phyloP scores from a whole-genome alignment of 306 rosid genomes.

The Potentilla sterilis region DNA sequence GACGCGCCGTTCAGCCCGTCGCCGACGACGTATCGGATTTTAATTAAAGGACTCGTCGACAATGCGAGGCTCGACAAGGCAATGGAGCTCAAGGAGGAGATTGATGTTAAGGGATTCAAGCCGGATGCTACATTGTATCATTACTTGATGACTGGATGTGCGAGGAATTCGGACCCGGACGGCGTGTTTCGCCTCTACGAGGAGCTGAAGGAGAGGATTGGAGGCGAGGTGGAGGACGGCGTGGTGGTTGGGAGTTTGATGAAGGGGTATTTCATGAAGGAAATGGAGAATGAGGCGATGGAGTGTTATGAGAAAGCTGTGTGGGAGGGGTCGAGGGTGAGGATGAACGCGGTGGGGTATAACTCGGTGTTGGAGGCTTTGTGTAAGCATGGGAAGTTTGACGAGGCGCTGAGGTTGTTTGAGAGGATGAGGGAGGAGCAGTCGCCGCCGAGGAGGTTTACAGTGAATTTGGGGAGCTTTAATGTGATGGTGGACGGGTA shows the following conservation, averaged over 20 bases:
- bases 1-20: slow-evolving; percentile 91
- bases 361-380: slow-evolving; percentile 85
- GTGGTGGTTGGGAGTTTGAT: slow-evolving; percentile 80
- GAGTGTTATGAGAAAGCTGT: slow-evolving; percentile 67
- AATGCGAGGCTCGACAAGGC: slow-evolving; percentile 67
- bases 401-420: slow-evolving; percentile 63
- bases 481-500: slow-evolving; percentile 87
- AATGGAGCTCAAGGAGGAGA: slow-evolving; percentile 71
- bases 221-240: slow-evolving; percentile 71
- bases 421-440: slow-evolving; percentile 70
- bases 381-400: slow-evolving; percentile 70
- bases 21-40: slow-evolving; percentile 68
- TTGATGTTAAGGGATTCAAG: slow-evolving; percentile 55
- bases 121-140: slow-evolving; percentile 70
- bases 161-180: slow-evolving; percentile 56
- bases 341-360: slow-evolving; percentile 69
- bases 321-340: slow-evolving; percentile 54
- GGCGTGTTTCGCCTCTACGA: slow-evolving; percentile 59
- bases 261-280: slow-evolving; percentile 81
- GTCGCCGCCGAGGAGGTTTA: slow-evolving; percentile 48
- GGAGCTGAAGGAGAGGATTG: slow-evolving; percentile 60
- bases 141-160: slow-evolving; percentile 78
- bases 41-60: slow-evolving; percentile 80
- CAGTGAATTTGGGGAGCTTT: slow-evolving; percentile 85
- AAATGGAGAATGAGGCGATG: slow-evolving; percentile 86